Conservation (phyloP, 1,139 yeast species). For the Taphrina wiesneri region DNA sequence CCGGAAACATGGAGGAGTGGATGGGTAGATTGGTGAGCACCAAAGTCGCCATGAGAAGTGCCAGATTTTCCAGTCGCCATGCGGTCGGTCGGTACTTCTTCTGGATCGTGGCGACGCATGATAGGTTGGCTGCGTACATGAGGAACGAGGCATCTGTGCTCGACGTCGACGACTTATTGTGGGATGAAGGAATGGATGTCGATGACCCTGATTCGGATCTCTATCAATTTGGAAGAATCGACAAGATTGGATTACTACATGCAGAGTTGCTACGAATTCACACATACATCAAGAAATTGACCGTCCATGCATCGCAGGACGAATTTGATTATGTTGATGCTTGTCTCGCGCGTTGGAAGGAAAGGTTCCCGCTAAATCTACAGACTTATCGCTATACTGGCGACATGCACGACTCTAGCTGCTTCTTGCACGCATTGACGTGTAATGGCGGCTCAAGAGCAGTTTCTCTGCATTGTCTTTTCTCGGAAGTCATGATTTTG, state of each 20-base stretch:
- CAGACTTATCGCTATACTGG: constrained; percentile 2
- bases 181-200: background rate
- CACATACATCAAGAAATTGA: background rate
- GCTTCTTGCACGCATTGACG: constrained; percentile 9
- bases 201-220: background rate
- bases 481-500: constrained; percentile 18
- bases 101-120: constrained; percentile 27
- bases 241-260: background rate
- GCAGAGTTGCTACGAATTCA: constrained; percentile 5
- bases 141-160: background rate
- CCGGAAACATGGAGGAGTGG: constrained; percentile 22
- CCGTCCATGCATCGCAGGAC: constrained; percentile 1
- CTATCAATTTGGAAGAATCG: background rate
- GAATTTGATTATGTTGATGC: constrained; percentile 9
- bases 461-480: constrained; percentile 20
- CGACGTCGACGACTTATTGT: constrained; percentile 26
- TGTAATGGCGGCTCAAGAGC: constrained; percentile 20
- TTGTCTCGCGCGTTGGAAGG: background rate
- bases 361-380: constrained; percentile 6
- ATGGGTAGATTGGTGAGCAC: constrained; percentile 2
- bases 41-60: constrained; percentile 9
- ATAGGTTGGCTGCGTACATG: constrained; percentile 8
- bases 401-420: background rate
- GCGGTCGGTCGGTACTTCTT: constrained; percentile 15
- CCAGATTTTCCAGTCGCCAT: constrained; percentile 4